phyloP scores from a whole-genome alignment of 73 alveolate genomes.

The Symbiodinium natans region DNA sequence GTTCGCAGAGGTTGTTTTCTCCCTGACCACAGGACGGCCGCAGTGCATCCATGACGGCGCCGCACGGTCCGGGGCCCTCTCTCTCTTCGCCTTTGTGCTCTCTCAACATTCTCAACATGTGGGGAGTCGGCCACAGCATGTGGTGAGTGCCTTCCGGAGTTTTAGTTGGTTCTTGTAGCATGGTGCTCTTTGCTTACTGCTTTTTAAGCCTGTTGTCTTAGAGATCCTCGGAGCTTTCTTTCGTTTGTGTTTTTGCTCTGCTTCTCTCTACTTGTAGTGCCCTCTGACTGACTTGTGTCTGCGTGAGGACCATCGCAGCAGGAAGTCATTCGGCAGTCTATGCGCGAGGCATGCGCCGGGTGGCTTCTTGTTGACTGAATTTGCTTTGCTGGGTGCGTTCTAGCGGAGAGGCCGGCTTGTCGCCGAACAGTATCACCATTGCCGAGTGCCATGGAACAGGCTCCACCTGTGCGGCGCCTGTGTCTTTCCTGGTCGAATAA shows the following conservation, averaged over 20 bases:
- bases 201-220: no score
- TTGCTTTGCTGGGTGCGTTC: no score
- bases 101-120: no score
- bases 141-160: no score
- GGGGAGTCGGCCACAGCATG: no score
- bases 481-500: neutral
- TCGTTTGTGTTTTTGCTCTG: neutral
- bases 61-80: slow-evolving; percentile 23
- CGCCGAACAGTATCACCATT: slow-evolving; percentile 65
- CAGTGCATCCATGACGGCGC: slow-evolving; percentile 74
- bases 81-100: no score
- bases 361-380: neutral
- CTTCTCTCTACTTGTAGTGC: no score
- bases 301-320: slow-evolving; percentile 63
- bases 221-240: no score
- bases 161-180: no score
- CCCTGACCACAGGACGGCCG: slow-evolving; percentile 56
- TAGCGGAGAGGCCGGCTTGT: slow-evolving; percentile 38
- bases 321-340: slow-evolving; percentile 79
- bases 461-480: neutral
- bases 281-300: no score
- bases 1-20: no score
- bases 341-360: slow-evolving; percentile 40
- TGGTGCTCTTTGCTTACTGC: no score
- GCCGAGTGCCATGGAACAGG: slow-evolving; percentile 91